Conservation (phyloP, 148 eudicot species). For the Persicaria maculosa region DNA sequence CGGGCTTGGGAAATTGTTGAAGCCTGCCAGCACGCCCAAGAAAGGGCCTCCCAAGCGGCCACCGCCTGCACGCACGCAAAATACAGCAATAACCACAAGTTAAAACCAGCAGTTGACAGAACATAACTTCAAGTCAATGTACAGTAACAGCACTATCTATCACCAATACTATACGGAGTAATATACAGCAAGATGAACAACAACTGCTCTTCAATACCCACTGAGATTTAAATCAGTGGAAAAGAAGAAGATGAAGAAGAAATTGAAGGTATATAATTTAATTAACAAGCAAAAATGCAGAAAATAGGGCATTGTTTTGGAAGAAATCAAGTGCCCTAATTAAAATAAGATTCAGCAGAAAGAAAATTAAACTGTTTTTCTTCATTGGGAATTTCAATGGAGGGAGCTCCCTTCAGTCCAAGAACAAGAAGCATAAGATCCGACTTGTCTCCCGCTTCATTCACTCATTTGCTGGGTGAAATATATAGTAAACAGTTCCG, state of each 20-base stretch:
- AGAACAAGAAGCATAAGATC: conserved; percentile 51
- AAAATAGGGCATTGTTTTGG: no score
- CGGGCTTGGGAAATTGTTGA: not conserved
- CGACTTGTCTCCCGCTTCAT: conserved; percentile 69
- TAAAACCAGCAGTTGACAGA: not conserved
- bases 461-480: conserved; percentile 30
- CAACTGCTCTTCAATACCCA: not conserved
- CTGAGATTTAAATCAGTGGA: no score
- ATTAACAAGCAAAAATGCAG: no score
- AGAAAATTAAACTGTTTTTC: no score
- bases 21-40: conserved; percentile 1
- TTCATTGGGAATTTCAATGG: not conserved
- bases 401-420: conserved; percentile 97
- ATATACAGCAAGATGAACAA: not conserved
- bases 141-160: not conserved
- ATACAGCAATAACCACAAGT: not conserved
- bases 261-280: no score
- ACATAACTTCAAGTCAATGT: not conserved
- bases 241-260: not conserved
- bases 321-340: not conserved
- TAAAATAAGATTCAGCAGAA: no score
- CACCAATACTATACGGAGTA: not conserved
- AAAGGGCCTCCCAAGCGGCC: not conserved
- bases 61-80: not conserved
- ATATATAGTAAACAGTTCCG: not conserved